Evolutionary conservation across 2,329 filamentous ascomycete species (phyloP).

Genomic region (Colletotrichum kahawae): DNA sequence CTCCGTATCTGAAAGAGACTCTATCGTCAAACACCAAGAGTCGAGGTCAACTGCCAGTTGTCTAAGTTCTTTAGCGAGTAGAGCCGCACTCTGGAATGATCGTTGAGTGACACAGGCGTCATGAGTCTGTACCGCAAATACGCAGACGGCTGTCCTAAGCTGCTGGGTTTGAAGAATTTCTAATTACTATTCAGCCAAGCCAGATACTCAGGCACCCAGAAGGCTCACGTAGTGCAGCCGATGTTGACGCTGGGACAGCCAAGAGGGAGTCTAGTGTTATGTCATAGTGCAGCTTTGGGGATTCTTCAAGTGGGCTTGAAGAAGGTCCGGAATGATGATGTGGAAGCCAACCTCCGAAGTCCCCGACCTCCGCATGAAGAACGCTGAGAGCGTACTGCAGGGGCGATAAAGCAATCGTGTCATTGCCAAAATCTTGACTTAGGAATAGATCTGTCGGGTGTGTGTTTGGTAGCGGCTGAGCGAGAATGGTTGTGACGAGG

Average conservation of each 20-base stretch:
- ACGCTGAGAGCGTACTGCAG: neutral
- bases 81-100: neutral
- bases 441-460: neutral
- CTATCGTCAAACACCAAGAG: neutral
- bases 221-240: neutral
- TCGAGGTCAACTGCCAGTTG: neutral
- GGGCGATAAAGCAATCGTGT: neutral
- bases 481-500: neutral
- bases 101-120: accelerated
- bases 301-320: neutral
- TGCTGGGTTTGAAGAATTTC: neutral
- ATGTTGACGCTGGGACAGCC: accelerated
- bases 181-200: neutral
- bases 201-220: neutral
- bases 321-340: neutral
- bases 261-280: neutral
- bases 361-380: neutral
- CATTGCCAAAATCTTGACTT: too few species aligned
- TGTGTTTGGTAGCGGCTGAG: neutral
- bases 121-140: neutral
- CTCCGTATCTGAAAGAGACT: neutral
- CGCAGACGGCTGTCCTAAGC: neutral
- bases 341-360: neutral
- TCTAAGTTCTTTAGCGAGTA: neutral
- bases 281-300: neutral